phyloP scores from a whole-genome alignment of 495 filamentous ascomycete species.

The Daldinia grandis region DNA sequence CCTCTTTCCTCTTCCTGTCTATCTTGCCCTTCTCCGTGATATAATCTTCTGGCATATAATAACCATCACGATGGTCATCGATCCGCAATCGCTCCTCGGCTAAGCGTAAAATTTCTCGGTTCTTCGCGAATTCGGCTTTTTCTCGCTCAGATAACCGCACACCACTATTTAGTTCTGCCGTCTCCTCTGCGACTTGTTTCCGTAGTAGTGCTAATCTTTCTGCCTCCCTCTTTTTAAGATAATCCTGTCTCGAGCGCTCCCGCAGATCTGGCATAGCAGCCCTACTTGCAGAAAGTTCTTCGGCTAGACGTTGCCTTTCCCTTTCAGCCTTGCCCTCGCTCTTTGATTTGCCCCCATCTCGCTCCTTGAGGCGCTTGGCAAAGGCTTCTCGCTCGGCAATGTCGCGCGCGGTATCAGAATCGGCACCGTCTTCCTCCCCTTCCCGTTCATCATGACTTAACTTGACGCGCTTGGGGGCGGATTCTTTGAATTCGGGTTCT shows the following conservation, averaged over 20 bases:
- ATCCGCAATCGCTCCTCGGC: slow-evolving; percentile 89
- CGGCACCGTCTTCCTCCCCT: slow-evolving; percentile 56
- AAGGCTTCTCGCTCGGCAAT: slow-evolving; percentile 78
- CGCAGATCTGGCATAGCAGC: slow-evolving; percentile 77
- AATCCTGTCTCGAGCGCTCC: slow-evolving; percentile 86
- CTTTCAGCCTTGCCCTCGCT: slow-evolving; percentile 68
- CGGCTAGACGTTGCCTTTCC: slow-evolving; percentile 51
- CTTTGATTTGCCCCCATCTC: slow-evolving; percentile 73
- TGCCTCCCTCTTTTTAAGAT: slow-evolving; percentile 89
- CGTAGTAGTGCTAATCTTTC: slow-evolving; percentile 85
- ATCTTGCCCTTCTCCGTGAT: slow-evolving; percentile 93
- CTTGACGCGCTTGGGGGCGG: slow-evolving; percentile 61
- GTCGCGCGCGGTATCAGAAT: slow-evolving; percentile 70
- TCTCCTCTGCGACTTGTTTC: slow-evolving; percentile 92
- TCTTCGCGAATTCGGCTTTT: slow-evolving; percentile 90
- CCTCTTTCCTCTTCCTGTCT: slow-evolving; percentile 87
- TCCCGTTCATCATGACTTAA: slow-evolving; percentile 60
- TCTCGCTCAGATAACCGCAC: slow-evolving; percentile 77
- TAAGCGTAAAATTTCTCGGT: slow-evolving; percentile 83
- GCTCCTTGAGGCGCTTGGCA: slow-evolving; percentile 69
- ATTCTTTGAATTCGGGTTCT: slow-evolving; percentile 62
- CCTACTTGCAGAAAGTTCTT: slow-evolving; percentile 36
- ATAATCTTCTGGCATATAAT: slow-evolving; percentile 93
- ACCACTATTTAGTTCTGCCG: slow-evolving; percentile 80
- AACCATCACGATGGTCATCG: slow-evolving; percentile 92